phyloP scores from a whole-genome alignment of 768 basidiomycete genomes.

The Suillus variegatus region DNA sequence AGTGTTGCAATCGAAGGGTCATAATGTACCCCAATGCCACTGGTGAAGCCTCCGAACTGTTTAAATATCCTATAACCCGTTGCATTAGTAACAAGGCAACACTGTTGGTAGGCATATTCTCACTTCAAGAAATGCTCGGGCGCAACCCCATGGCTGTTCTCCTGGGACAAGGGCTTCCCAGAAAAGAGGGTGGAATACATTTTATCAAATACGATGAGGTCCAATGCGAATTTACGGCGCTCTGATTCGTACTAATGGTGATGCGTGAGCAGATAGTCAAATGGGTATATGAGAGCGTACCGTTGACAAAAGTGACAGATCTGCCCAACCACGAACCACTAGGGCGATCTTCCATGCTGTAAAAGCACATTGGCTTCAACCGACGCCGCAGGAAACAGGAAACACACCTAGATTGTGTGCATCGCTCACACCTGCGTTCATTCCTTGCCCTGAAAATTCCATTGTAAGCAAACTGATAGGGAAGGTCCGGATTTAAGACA shows the following conservation, averaged over 20 bases:
- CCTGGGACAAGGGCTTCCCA: constrained; percentile 46
- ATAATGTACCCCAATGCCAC: constrained; percentile 54
- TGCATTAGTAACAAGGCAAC: constrained; percentile 2
- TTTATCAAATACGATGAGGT: constrained; percentile 56
- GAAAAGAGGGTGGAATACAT: constrained; percentile 53
- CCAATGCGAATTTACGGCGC: constrained; percentile 53
- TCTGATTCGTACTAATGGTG: constrained; percentile 50
- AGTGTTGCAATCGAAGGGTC: constrained; percentile 39
- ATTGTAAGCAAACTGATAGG: constrained; percentile 12
- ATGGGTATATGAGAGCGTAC: constrained; percentile 29
- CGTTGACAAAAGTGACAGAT: constrained; percentile 45
- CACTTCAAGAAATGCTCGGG: constrained; percentile 49
- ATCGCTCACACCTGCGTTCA: constrained; percentile 58
- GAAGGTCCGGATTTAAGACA: background rate
- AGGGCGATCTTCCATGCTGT: constrained; percentile 55
- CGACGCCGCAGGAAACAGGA: background rate
- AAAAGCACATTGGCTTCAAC: background rate
- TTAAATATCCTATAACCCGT: constrained; percentile 40
- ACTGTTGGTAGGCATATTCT: constrained; percentile 10
- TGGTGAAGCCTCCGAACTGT: constrained; percentile 46
- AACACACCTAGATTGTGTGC: constrained; percentile 48
- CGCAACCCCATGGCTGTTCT: constrained; percentile 37
- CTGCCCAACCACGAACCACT: constrained; percentile 50
- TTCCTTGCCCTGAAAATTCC: constrained; percentile 45
- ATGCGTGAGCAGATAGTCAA: background rate